These are phyloP conservation scores for Cucurbita pepo DNA, from an alignment of 306 rosid species.

Conservation along the genomic window DNA sequence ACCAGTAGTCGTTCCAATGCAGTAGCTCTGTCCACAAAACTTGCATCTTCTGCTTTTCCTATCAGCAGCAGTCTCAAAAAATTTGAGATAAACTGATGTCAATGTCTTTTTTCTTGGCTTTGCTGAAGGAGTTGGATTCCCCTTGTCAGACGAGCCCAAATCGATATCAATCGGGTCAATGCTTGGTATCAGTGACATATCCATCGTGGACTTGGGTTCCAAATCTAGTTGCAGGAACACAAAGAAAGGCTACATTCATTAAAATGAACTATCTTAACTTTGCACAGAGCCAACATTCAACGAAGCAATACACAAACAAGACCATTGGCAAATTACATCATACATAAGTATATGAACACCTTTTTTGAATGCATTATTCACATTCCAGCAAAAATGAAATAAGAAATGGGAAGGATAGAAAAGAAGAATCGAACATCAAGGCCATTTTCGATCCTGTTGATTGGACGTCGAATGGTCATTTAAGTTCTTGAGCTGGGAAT, in stretches of 20 bases:
- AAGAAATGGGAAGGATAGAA: not conserved
- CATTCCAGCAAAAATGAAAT: conserved; percentile 16
- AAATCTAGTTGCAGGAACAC: conserved; percentile 26
- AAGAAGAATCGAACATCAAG: not conserved
- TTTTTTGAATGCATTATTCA: conserved; percentile 40
- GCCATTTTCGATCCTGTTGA: not conserved
- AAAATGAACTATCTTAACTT: conserved; percentile 6
- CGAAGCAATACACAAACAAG: not conserved
- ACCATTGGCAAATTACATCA: not conserved
- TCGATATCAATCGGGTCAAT: conserved; percentile 51
- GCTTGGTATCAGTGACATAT: conserved; percentile 43
- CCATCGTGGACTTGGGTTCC: conserved; percentile 70
- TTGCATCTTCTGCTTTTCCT: conserved; percentile 84
- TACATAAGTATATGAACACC: conserved; percentile 18
- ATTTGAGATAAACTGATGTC: conserved; percentile 91
- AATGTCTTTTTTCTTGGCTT: conserved; percentile 90
- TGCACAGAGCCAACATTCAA: not conserved
- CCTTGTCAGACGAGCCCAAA: conserved; percentile 53
- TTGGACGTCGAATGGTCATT: not conserved
- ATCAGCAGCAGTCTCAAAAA: conserved; percentile 79
- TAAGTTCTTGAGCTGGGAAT: not conserved
- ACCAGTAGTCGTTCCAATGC: conserved; percentile 94
- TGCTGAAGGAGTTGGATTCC: conserved; percentile 26
- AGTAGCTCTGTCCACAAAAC: conserved; percentile 89
- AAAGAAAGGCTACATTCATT: conserved; percentile 1